Conservation (phyloP, 441 rosid genomes). For the Pelargonium myrrhifolium region DNA sequence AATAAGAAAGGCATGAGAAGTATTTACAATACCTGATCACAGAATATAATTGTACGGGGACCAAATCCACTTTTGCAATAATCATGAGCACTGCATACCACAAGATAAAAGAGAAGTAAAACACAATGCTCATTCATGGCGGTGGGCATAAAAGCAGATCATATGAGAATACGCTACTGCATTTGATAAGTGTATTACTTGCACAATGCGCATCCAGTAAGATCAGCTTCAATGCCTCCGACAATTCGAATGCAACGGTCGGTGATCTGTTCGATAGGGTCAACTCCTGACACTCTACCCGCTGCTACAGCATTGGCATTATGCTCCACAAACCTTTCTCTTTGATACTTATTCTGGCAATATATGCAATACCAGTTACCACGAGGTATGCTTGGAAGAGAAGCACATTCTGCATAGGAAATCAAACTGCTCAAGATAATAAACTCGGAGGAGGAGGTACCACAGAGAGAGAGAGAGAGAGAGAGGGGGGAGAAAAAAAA, state of each 20-base stretch:
- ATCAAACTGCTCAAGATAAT: slow-evolving; percentile 17
- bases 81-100: slow-evolving; percentile 55
- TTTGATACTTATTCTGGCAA: slow-evolving; percentile 66
- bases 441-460: slow-evolving; percentile 9
- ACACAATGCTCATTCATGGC: not conserved
- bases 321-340: slow-evolving; percentile 50
- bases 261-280: slow-evolving; percentile 62
- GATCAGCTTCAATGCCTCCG: slow-evolving; percentile 61
- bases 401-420: slow-evolving; percentile 62
- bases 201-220: slow-evolving; percentile 79
- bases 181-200: slow-evolving; percentile 35
- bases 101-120: slow-evolving; percentile 11
- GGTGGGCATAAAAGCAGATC: not conserved
- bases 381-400: slow-evolving; percentile 57
- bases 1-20: not conserved
- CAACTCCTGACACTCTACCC: slow-evolving; percentile 73
- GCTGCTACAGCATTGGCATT: slow-evolving; percentile 67
- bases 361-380: slow-evolving; percentile 91
- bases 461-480: not conserved
- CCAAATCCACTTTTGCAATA: slow-evolving; percentile 59
- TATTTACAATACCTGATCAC: slow-evolving; percentile 72
- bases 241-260: slow-evolving; percentile 86
- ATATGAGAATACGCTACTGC: not conserved
- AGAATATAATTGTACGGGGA: slow-evolving; percentile 74
- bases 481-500: not conserved